phyloP scores from a whole-genome alignment of 441 rosid genomes.

The Geranium incanum region DNA sequence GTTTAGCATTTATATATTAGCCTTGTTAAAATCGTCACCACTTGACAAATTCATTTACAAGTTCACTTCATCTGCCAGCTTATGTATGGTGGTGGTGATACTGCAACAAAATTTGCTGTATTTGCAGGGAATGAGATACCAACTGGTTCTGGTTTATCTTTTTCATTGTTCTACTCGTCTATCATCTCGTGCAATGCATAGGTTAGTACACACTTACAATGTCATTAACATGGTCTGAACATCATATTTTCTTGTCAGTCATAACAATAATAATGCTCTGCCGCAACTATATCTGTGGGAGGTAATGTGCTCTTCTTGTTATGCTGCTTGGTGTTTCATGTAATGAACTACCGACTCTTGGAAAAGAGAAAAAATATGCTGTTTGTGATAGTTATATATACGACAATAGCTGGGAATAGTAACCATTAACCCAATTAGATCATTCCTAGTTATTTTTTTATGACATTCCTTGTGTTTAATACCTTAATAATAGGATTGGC shows the following conservation, averaged over 20 bases:
- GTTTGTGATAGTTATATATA: too few relatives aligned
- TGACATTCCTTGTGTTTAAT: too few relatives aligned
- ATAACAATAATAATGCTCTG: background rate
- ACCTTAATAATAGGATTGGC: background rate
- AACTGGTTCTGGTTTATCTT: conserved; percentile 7
- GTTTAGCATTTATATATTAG: background rate
- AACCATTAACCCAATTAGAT: too few relatives aligned
- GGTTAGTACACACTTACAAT: background rate
- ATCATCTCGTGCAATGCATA: background rate
- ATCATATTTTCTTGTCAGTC: background rate
- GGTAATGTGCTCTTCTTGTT: background rate
- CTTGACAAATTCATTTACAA: background rate
- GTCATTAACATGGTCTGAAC: background rate
- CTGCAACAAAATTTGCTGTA: background rate
- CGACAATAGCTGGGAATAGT: too few relatives aligned
- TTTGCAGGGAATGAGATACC: conserved; percentile 2
- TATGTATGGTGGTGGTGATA: conserved; percentile 1
- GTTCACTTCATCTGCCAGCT: background rate
- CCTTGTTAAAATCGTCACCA: background rate
- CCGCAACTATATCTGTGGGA: background rate
- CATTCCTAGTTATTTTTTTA: too few relatives aligned
- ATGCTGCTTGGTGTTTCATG: background rate
- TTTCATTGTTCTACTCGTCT: background rate
- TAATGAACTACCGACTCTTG: background rate
- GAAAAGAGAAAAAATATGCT: background rate